Base-by-base conservation (phyloP, 2,329 filamentous ascomycete species). In the Grosmannia huntii region DNA sequence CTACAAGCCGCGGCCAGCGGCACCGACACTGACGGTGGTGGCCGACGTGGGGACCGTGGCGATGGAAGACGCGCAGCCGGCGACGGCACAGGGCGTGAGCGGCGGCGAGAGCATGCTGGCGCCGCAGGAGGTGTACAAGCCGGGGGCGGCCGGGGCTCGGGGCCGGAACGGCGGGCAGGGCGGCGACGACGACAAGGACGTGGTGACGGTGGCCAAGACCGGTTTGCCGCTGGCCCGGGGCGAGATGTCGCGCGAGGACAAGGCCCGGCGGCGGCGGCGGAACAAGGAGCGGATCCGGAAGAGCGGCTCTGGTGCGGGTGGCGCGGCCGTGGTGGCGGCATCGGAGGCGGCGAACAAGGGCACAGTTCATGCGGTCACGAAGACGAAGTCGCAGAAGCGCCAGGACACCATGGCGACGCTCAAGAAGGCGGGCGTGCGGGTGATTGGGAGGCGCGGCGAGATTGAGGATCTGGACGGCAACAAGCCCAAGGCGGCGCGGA, bases 61-160 rank as follows among this genome's bases (percentile, higher is more conserved):
- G 64, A 95, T 97, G 87, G 94, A 99, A 75, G 94, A 99, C 68
- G 92, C 90, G 1, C 87, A 95, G 66, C 92, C 94, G 9, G 86
- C 87, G 19, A 89, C 86, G 0, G 87, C 88, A 50, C 84, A 85
- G 66, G 89, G 87, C 49, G 82, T 90, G 60, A 77, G 78, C 16
- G 83, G 83, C 57, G 81, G 79, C 52, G 76, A 82, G 63, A 88
- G 85, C 66, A 87, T 87, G 76, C 81, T 99, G 60, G 94, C 94
- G 52, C 94, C 94, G 3, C 94, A 97, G 68, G 94, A 99, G 71
- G 79, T 99, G 28, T 99, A 97, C 76, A 84, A 83, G 66, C 84
- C 89, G n/a, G 84, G 85, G 61, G 84, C 86, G 66, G 78, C 79
- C 65, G 84, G 84, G 56, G 90, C 96, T 69, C 9, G 23, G 28